Percentiles rank a stretch among this genome's conserved stretches.
Conservation (phyloP, 1,284 basidiomycete genomes). For the Leccinum insigne region DNA sequence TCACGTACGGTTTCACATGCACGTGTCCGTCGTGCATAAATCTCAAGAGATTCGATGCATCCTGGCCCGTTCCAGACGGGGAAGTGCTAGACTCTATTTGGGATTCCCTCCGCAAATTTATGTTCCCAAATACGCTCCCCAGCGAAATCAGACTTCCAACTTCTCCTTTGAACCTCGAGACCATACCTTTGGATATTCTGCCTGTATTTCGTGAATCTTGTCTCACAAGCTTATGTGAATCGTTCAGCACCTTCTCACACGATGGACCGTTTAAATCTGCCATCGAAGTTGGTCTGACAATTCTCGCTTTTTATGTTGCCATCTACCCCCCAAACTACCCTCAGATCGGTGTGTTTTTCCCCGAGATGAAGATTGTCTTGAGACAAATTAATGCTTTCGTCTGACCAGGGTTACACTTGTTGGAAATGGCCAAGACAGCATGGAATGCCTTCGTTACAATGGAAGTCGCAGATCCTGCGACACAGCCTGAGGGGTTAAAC, state of each 20-base stretch:
- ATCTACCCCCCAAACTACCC: constrained; percentile 75
- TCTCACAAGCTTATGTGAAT: constrained; percentile 57
- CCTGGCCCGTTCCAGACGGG: constrained; percentile 14
- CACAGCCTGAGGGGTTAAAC: not conserved
- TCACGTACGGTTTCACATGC: constrained; percentile 70
- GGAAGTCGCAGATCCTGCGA: constrained; percentile 6
- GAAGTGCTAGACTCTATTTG: constrained; percentile 33
- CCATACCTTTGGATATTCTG: constrained; percentile 41
- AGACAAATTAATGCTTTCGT: not conserved
- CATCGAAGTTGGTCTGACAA: constrained; percentile 50
- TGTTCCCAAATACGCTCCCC: constrained; percentile 31
- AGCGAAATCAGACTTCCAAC: constrained; percentile 17
- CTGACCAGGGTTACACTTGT: constrained; percentile 63
- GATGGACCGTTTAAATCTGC: constrained; percentile 56
- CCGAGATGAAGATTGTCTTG: not conserved
- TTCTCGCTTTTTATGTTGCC: constrained; percentile 63
- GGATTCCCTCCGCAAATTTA: constrained; percentile 38
- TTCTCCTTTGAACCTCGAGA: constrained; percentile 30
- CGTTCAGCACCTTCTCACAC: constrained; percentile 66
- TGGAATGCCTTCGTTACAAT: constrained; percentile 58
- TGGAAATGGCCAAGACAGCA: constrained; percentile 70
- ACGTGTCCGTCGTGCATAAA: constrained; percentile 53
- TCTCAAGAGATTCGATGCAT: constrained; percentile 39
- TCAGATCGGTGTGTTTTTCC: constrained; percentile 59
- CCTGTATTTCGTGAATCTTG: constrained; percentile 56